phyloP scores from a whole-genome alignment of 805 yeast species.

The Candida railenensis region DNA sequence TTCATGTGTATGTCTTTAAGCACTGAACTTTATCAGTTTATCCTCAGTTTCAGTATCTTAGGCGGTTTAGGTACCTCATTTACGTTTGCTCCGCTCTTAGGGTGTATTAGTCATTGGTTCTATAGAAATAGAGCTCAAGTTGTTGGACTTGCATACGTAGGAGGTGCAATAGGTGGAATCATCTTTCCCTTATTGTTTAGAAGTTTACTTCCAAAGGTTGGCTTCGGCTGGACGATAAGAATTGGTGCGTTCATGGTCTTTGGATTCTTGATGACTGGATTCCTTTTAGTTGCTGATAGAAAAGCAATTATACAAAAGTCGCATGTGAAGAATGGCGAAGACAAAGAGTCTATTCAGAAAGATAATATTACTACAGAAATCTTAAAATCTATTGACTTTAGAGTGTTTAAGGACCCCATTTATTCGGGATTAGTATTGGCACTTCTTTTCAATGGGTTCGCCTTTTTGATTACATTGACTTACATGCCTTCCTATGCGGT shows the following conservation, averaged over 20 bases:
- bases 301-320: slow-evolving; percentile 9
- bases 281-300: slow-evolving; percentile 19
- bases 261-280: slow-evolving; percentile 14
- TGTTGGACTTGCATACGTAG: slow-evolving; percentile 27
- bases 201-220: slow-evolving; percentile 23
- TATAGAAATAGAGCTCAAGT: slow-evolving; percentile 21
- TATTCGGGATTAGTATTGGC: slow-evolving; percentile 23
- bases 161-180: slow-evolving; percentile 33
- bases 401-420: slow-evolving; percentile 21
- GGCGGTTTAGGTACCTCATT: slow-evolving; percentile 25
- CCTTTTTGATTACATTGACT: slow-evolving; percentile 23
- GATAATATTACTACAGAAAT: slow-evolving; percentile 13
- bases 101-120: slow-evolving; percentile 27
- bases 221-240: slow-evolving; percentile 31
- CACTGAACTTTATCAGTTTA: slow-evolving; percentile 21
- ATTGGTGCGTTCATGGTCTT: slow-evolving; percentile 22
- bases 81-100: slow-evolving; percentile 23
- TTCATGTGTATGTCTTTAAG: slow-evolving; percentile 20
- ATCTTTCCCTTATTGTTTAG: slow-evolving; percentile 26
- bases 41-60: slow-evolving; percentile 22
- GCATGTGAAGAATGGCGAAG: not conserved
- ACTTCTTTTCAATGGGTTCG: slow-evolving; percentile 28
- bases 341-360: not conserved
- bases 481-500: slow-evolving; percentile 24
- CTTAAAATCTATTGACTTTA: slow-evolving; percentile 21